A percentile compares a stretch with the other conserved stretches of the same genome.
phyloP scores from a whole-genome alignment of 2,329 filamentous ascomycete species.

The Pseudocercospora cruenta region DNA sequence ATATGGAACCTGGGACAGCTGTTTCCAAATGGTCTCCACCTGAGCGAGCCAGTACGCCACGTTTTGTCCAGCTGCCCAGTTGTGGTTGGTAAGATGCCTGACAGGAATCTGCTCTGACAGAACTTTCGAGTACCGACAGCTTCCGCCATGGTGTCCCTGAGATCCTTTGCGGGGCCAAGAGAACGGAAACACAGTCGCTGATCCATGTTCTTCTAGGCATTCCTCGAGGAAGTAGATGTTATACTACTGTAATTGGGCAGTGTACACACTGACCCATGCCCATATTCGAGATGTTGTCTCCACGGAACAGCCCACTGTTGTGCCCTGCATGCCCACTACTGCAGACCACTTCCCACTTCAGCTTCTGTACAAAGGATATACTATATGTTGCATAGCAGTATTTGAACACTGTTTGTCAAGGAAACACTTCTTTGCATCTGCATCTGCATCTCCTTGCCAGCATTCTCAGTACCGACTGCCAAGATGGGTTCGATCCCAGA shows the following conservation, averaged over 20 bases:
- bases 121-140: neutral
- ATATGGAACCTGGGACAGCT: conserved; percentile 11
- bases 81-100: neutral
- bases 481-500: conserved; percentile 30
- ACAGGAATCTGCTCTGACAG: neutral
- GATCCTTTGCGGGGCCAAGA: neutral
- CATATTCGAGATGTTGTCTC: neutral
- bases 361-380: neutral
- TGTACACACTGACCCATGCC: conserved; percentile 1
- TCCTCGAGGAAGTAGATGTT: neutral
- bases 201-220: neutral
- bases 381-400: neutral
- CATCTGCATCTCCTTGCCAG: neutral
- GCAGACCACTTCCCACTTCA: neutral
- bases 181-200: neutral
- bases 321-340: neutral
- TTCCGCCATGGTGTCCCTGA: neutral
- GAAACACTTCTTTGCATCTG: neutral
- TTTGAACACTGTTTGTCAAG: neutral
- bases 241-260: neutral
- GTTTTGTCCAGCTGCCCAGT: neutral
- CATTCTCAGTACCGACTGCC: neutral
- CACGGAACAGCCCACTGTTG: neutral
- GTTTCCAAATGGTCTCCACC: conserved; percentile 16
- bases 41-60: conserved; percentile 12